These are phyloP conservation scores for Alternaria consortialis DNA, from an alignment of 2,329 filamentous ascomycete genomes.

Conservation along the genomic window DNA sequence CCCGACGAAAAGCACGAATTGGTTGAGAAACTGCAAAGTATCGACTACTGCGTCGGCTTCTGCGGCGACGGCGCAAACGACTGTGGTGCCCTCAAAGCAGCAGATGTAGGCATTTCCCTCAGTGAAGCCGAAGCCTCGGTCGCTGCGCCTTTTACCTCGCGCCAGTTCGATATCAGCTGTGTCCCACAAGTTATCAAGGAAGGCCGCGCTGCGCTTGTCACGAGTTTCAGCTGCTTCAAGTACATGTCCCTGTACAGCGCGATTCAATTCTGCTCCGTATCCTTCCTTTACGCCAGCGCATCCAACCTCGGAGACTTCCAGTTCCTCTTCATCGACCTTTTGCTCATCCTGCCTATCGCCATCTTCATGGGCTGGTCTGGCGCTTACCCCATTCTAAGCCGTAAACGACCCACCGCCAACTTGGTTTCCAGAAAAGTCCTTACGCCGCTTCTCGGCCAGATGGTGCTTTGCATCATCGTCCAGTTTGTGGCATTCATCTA, in stretches of 20 bases:
- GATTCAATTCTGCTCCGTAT: slow-evolving; percentile 98
- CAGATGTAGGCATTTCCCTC: slow-evolving; percentile 95
- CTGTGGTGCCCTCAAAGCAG: slow-evolving; percentile 94
- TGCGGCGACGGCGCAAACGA: slow-evolving; percentile 98
- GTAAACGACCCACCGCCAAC: slow-evolving; percentile 89
- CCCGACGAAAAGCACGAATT: slow-evolving; percentile 98
- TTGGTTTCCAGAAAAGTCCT: slow-evolving; percentile 93
- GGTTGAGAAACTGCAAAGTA: slow-evolving; percentile 94
- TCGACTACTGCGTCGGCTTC: slow-evolving; percentile 95
- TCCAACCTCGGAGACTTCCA: slow-evolving; percentile 98
- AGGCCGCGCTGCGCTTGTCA: slow-evolving; percentile 93
- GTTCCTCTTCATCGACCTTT: slow-evolving; percentile 94
- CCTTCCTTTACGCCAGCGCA: slow-evolving; percentile 91
- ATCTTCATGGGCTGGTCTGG: slow-evolving; percentile 99
- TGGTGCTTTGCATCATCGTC: slow-evolving; percentile 78
- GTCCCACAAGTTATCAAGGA: slow-evolving; percentile 93
- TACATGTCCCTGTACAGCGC: slow-evolving; percentile 99
- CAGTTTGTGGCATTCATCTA: slow-evolving; percentile 78
- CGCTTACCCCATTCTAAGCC: slow-evolving; percentile 77
- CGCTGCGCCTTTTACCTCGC: slow-evolving; percentile 95
- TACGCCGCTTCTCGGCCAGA: slow-evolving; percentile 87
- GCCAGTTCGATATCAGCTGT: slow-evolving; percentile 95
- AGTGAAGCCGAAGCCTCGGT: slow-evolving; percentile 98
- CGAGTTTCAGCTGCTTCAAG: slow-evolving; percentile 99
- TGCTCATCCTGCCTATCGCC: slow-evolving; percentile 92